Conservation (phyloP, 495 filamentous ascomycete genomes). For the Eremomyces bilateralis region DNA sequence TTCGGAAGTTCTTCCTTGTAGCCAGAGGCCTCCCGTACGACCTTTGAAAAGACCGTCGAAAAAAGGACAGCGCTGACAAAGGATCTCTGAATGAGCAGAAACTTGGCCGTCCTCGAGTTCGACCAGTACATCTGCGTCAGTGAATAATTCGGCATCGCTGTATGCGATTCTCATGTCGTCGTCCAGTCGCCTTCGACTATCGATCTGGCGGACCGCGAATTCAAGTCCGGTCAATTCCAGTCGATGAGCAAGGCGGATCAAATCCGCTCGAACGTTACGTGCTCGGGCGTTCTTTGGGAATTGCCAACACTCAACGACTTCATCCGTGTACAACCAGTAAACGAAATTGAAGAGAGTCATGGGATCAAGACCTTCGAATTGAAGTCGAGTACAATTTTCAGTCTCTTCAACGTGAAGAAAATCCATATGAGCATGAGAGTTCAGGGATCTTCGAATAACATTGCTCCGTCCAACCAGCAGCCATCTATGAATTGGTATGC, state of each 20-base stretch:
- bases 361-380: slow-evolving; percentile 46
- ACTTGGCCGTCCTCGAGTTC: slow-evolving; percentile 50
- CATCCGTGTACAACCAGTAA: slow-evolving; percentile 64
- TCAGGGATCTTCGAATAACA: too few species aligned
- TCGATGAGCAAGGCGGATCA: slow-evolving; percentile 54
- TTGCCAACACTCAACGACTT: slow-evolving; percentile 68
- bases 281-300: slow-evolving; percentile 38
- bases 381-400: too few species aligned
- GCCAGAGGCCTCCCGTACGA: slow-evolving; percentile 62
- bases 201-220: too few species aligned
- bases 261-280: too few species aligned
- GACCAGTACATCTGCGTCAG: slow-evolving; percentile 51
- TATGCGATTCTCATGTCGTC: slow-evolving; percentile 45
- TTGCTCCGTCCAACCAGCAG: too few species aligned
- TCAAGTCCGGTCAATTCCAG: slow-evolving; percentile 50
- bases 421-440: too few species aligned
- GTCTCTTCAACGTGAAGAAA: too few species aligned
- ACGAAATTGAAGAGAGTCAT: slow-evolving; percentile 56
- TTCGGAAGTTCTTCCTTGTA: slow-evolving; percentile 17
- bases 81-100: slow-evolving; percentile 47
- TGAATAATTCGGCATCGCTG: slow-evolving; percentile 43
- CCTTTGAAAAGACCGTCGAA: slow-evolving; percentile 79
- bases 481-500: too few species aligned
- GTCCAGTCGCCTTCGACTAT: too few species aligned
- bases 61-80: slow-evolving; percentile 78